A percentile compares a stretch with the other conserved stretches of the same genome.
Conservation (phyloP, 2,329 filamentous ascomycete genomes). For the Penicillium sp. region DNA sequence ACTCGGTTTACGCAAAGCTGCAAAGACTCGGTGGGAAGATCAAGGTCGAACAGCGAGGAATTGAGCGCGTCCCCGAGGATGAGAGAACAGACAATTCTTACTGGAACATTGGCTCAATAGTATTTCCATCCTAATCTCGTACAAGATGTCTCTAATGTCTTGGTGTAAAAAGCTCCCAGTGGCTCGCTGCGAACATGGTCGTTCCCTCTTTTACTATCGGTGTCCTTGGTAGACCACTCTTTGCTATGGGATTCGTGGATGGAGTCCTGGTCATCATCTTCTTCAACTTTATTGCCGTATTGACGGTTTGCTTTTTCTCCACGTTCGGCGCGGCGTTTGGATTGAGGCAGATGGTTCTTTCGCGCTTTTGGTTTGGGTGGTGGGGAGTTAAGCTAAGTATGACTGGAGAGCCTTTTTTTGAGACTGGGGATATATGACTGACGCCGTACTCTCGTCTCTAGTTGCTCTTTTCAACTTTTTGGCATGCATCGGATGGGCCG, state of each 20-base stretch:
- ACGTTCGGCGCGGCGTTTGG: constrained; percentile 73
- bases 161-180: constrained; percentile 47
- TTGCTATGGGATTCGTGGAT: constrained; percentile 70
- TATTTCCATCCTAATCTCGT: constrained; percentile 40
- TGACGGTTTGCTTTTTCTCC: constrained; percentile 72
- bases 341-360: constrained; percentile 74
- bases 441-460: constrained; percentile 14
- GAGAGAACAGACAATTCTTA: constrained; percentile 66
- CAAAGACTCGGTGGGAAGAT: constrained; percentile 64
- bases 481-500: constrained; percentile 71
- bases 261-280: constrained; percentile 69
- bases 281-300: constrained; percentile 68
- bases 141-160: constrained; percentile 15
- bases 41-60: constrained; percentile 70
- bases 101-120: constrained; percentile 69
- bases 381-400: constrained; percentile 65
- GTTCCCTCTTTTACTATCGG: constrained; percentile 74
- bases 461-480: constrained; percentile 70
- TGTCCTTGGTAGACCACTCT: constrained; percentile 66
- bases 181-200: constrained; percentile 75
- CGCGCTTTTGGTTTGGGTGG: constrained; percentile 73
- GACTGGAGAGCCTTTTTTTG: constrained; percentile 18
- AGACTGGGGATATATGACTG: background rate
- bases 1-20: constrained; percentile 56
- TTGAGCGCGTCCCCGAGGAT: constrained; percentile 69